Base-by-base conservation (phyloP, 2,329 filamentous ascomycete genomes). In the Dactylellina leptospora region DNA sequence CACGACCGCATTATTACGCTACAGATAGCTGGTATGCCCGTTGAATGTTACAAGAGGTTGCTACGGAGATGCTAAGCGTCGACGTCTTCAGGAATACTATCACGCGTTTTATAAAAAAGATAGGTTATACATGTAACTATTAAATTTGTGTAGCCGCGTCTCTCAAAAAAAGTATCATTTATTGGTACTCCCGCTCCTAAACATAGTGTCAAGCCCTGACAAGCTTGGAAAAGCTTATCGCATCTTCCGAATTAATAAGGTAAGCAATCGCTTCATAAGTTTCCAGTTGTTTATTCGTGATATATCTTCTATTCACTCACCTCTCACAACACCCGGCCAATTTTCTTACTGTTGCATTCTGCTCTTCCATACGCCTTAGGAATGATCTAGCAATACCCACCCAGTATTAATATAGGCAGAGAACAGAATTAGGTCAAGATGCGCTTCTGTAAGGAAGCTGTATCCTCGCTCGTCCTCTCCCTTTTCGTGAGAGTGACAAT, bases 241-340 rank as follows among this genome's bases (percentile, higher is more conserved):
- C n/a, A n/a, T n/a, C n/a, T n/a, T n/a, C n/a, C n/a, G n/a, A n/a
- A n/a, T n/a, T n/a, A n/a, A n/a, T n/a, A n/a, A n/a, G n/a, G n/a
- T n/a, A n/a, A 38, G 33, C 33, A 38, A 38, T 38, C 33, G 33
- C 33, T 38, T 38, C 33, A 38, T 38, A 38, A 38, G 33, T 38
- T 38, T 38, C 33, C 33, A 38, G 33, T 38, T 38, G 33, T 38
- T 38, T 38, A 38, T 38, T 38, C 33, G 33, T 38, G 33, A 38
- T 38, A 38, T 38, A 38, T 38, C 33, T 38, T 38, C 33, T 38
- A 38, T 38, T 38, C 33, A 38, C 33, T 38, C 33, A 38, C 33
- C 33, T 38, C 33, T 38, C 33, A 38, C 33, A 38, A 38, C 10
- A 38, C 33, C 33, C 33, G 11, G 33, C 33, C 33, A 38, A 38